Percentiles rank a stretch among this genome's conserved stretches.
Evolutionary conservation across 768 basidiomycete genomes (phyloP).

Genomic region (Suillus americanus): DNA sequence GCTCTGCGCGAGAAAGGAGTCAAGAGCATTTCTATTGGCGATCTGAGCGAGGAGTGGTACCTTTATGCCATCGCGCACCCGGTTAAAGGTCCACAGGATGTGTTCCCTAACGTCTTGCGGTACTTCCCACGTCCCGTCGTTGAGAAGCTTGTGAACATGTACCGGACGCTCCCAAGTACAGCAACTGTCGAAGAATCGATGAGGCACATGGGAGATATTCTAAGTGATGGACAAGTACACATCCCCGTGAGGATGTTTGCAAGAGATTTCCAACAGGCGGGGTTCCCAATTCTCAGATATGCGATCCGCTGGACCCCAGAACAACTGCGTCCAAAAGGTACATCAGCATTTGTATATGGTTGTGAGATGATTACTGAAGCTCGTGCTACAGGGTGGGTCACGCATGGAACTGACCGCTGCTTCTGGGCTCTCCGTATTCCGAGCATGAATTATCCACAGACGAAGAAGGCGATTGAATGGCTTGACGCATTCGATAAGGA

Average conservation of each 20-base stretch:
- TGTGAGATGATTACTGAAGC: background rate
- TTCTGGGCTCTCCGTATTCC: constrained; percentile 63
- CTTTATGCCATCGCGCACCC: constrained; percentile 72
- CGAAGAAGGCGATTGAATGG: constrained; percentile 53
- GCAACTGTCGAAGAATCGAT: constrained; percentile 43
- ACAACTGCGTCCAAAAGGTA: constrained; percentile 54
- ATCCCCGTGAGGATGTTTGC: constrained; percentile 63
- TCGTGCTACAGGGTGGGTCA: constrained; percentile 55
- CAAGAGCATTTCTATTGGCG: constrained; percentile 62
- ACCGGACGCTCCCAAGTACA: constrained; percentile 39
- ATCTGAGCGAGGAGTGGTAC: constrained; percentile 75
- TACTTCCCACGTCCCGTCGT: constrained; percentile 58
- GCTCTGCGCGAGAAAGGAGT: constrained; percentile 58
- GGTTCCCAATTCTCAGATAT: constrained; percentile 69
- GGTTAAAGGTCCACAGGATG: constrained; percentile 46
- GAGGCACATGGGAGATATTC: constrained; percentile 56
- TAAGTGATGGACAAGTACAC: constrained; percentile 65
- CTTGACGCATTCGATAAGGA: constrained; percentile 49
- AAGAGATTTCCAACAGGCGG: constrained; percentile 52
- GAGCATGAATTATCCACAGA: constrained; percentile 45
- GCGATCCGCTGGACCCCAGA: constrained; percentile 70
- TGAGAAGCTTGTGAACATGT: constrained; percentile 43
- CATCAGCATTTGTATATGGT: background rate
- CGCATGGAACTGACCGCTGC: constrained; percentile 64
- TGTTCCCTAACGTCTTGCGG: constrained; percentile 55